These are phyloP conservation scores for Penicillium sp. DNA, from an alignment of 2,329 filamentous ascomycete species.

Conservation along the genomic window DNA sequence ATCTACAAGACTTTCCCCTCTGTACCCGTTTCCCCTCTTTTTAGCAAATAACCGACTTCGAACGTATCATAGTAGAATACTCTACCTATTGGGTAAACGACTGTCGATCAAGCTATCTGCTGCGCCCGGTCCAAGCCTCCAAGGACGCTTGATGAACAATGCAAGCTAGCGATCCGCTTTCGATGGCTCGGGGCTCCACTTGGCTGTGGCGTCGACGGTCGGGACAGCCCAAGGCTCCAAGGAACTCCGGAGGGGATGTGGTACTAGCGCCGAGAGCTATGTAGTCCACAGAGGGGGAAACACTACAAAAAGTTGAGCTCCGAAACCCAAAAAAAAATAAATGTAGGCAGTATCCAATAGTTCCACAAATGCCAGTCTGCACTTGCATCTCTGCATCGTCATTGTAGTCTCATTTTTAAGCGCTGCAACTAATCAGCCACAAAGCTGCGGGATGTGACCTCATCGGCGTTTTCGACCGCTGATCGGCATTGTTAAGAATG, in stretches of 20 bases:
- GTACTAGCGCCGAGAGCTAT: conserved; percentile 1
- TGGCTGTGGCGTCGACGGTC: neutral
- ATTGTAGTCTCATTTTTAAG: neutral
- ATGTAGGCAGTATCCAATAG: neutral
- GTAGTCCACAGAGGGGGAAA: neutral
- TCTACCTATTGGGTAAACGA: neutral
- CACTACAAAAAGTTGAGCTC: neutral
- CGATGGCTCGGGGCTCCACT: conserved; percentile 1
- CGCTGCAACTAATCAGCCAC: conserved; percentile 1
- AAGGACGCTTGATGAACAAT: conserved; percentile 4
- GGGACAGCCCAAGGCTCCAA: neutral
- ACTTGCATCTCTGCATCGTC: neutral
- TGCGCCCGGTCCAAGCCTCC: neutral
- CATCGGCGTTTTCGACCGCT: conserved; percentile 10
- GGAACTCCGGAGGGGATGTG: neutral
- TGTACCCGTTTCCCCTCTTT: neutral
- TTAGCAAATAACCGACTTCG: neutral
- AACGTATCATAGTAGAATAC: neutral
- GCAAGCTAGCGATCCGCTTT: conserved; percentile 2
- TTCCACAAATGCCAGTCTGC: neutral
- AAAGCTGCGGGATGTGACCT: conserved; percentile 12
- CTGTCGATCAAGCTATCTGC: neutral
- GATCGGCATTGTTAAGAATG: conserved; percentile 13
- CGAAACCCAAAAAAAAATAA: neutral
- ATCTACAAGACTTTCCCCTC: neutral